These are phyloP conservation scores for Lonicera japonica DNA, from an alignment of 129 eudicot genomes.

Conservation along the genomic window DNA sequence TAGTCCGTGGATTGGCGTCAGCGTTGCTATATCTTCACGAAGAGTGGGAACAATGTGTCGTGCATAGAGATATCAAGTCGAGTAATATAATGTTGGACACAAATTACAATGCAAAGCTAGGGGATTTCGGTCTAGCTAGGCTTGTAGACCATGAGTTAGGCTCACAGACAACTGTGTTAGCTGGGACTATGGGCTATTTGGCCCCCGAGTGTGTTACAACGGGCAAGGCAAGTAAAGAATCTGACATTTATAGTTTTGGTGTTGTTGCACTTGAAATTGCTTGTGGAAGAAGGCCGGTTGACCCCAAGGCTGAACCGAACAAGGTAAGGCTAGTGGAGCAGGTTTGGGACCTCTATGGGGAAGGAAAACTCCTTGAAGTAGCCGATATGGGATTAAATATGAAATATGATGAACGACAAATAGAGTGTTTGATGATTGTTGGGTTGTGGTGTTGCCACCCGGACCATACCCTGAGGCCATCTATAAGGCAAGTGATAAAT, in stretches of 20 bases:
- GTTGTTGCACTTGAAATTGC: conserved; percentile 42
- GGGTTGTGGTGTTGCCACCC: conserved; percentile 60
- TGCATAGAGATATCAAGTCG: conserved; percentile 43
- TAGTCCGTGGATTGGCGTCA: conserved; percentile 35
- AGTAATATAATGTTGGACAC: conserved; percentile 51
- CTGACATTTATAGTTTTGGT: conserved; percentile 46
- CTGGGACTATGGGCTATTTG: conserved; percentile 49
- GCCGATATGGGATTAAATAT: conserved; percentile 19
- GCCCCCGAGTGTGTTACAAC: conserved; percentile 46
- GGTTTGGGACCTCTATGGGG: conserved; percentile 51
- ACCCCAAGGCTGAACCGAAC: conserved; percentile 17
- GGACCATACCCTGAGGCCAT: conserved; percentile 23
- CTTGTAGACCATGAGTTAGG: conserved; percentile 47
- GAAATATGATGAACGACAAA: conserved; percentile 13
- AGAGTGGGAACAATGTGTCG: conserved; percentile 60
- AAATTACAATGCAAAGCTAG: conserved; percentile 40
- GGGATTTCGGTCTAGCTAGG: conserved; percentile 51
- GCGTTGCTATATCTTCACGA: conserved; percentile 43
- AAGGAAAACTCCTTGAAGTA: conserved; percentile 22
- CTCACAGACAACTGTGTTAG: conserved; percentile 40
- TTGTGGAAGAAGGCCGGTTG: conserved; percentile 37
- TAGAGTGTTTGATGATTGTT: conserved; percentile 35
- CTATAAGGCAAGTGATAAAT: conserved; percentile 45
- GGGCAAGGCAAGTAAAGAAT: conserved; percentile 45
- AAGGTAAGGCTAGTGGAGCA: conserved; percentile 37